Evolutionary conservation across 352 stramenopile genomes (phyloP), one percentile per base, ranked within the genome.

Genomic region (Peronospora destructor): DNA sequence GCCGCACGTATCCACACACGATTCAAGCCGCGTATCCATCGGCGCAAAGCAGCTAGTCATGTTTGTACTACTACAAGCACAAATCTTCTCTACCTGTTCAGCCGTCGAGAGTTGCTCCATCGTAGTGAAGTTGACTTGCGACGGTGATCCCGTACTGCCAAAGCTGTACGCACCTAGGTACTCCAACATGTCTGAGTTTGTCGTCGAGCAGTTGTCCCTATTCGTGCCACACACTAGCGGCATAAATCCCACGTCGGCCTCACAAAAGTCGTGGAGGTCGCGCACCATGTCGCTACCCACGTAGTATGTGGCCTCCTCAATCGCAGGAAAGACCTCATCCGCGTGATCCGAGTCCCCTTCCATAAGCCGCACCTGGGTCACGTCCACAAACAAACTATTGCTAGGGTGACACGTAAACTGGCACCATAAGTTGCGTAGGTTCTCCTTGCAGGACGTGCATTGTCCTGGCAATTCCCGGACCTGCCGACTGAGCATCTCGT

Each of bases 341-440:
- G 56, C 26, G 45, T 85, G 71, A 2, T 66, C 58, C 1, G 44
- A 39, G 43, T 89, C 75, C 41, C 73, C 71, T 13, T 68, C 43
- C 51, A 86, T 66, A 12, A 91, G 56, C 4, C 73, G 71, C 2
- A 91, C 76, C 36, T 87, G 73, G 2, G 69, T 67, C 14, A 85
- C 71, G 9, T 89, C 73, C 39, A 91, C 56, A 37, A 86, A 91
- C 56, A 84, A 59, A 36, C 72, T 84, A 56, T 91, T 88, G 59
- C 57, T 91, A 8, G 81, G 81, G 51, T 84, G 79, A 53, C 81
- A 91, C 5, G 74, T 75, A 45, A 84, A 87, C 40, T 89, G 78
- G 59, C 78, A 91, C 76, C 76, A 90, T 32, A 89, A 55, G 46
- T 89, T 88, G 42, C 71, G 72, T 45, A 88, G 49, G 38, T 87